Base-by-base conservation (phyloP, 2,329 filamentous ascomycete genomes). In the Alternaria panax region DNA sequence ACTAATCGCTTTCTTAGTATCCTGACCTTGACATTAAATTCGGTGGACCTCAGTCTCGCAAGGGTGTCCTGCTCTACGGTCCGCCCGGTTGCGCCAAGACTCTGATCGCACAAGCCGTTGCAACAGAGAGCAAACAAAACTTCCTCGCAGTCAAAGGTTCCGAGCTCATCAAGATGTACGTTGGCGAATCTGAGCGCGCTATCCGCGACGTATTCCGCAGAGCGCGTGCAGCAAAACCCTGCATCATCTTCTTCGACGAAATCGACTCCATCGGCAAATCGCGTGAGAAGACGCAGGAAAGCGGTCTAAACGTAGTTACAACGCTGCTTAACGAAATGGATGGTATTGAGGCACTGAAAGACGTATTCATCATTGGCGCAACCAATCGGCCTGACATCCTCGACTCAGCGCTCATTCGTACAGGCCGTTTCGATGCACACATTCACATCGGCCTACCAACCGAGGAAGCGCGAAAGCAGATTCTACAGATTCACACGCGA, bases 181-280 rank as follows among this genome's bases (percentile, higher is more conserved):
- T 98, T 18, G 94, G 94, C 62, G 94, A 98, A 77, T 94, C 93
- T 2, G 94, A 98, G 80, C 88, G 92, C 11, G 89, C 90, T 7
- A 86, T 97, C 41, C 88, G 94, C 36, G 90, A 92, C 55, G 87
- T 97, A 1, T 97, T 98, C 75, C 86, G 89, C 53, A 91, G 93
- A 68, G 94, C 94, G 1, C 86, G 91, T 41, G 89, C 90, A n/a
- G 93, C 93, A 8, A 88, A 89, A 51, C 94, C 94, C 0, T 93
- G 91, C 75, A 94, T 97, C 78, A 93, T 98, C 70, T 98, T 97
- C 83, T 97, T 97, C 67, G 93, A 98, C 75, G 93, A 98, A 77
- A 95, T 98, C 69, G 93, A 98, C 79, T 89, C 92, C 5, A 94
- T 98, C 63, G 91, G 84, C 36, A 84, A 84, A 32, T 83, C 83